Percentiles rank a stretch among this genome's conserved stretches.
These are phyloP conservation scores for Diaporthe sp. DNA, from an alignment of 2,329 filamentous ascomycete species.

Conservation along the genomic window DNA sequence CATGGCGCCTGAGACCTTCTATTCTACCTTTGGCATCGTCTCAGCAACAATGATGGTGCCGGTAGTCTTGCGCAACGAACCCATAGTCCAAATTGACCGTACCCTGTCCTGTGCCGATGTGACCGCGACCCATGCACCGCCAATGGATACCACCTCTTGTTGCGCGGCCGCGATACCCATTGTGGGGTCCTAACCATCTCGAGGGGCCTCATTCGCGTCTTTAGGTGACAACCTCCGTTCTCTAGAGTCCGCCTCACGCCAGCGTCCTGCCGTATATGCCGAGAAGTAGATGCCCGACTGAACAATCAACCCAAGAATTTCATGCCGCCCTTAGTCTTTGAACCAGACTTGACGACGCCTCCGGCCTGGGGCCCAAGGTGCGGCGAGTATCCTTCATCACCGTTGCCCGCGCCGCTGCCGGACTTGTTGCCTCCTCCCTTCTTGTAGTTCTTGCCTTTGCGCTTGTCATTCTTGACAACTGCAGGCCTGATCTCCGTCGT, in stretches of 20 bases:
- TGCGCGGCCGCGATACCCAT: background rate
- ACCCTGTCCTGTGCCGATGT: background rate
- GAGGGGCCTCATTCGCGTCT: background rate
- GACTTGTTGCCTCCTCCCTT: constrained; percentile 50
- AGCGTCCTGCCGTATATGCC: background rate
- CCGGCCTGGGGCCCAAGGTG: constrained; percentile 63
- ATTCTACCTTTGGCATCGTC: constrained; percentile 20
- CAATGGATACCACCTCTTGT: background rate
- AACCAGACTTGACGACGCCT: constrained; percentile 73
- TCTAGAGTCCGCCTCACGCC: background rate
- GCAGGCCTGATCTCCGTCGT: constrained; percentile 91
- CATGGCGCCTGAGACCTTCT: background rate
- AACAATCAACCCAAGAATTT: constrained; percentile 68
- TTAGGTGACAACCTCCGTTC: background rate
- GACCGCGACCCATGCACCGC: background rate
- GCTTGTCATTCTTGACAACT: constrained; percentile 73
- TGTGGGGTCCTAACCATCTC: background rate
- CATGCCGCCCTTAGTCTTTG: constrained; percentile 77
- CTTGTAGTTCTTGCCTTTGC: constrained; percentile 65
- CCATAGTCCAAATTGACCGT: background rate
- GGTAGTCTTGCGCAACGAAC: background rate
- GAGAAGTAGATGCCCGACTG: background rate
- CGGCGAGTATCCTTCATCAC: constrained; percentile 61
- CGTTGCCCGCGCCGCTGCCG: constrained; percentile 49
- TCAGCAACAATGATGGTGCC: constrained; percentile 4